A percentile compares a stretch with the other conserved stretches of the same genome.
phyloP scores from a whole-genome alignment of 2,329 filamentous ascomycete genomes.

The Ceratocystis cacaofunesta region DNA sequence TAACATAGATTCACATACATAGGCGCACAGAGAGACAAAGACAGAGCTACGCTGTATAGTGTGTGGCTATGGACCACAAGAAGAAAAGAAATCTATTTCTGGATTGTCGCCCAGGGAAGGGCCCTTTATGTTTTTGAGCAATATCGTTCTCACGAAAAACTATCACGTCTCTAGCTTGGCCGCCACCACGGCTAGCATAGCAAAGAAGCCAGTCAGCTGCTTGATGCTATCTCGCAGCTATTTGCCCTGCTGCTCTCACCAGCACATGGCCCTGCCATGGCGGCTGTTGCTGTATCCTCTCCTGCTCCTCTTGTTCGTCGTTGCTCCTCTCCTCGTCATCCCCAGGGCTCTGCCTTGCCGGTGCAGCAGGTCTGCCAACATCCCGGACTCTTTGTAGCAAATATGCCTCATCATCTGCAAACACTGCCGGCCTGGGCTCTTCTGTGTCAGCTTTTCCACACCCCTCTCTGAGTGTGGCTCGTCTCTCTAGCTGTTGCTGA shows the following conservation, averaged over 20 bases:
- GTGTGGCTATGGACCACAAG: not conserved
- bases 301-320: not conserved
- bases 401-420: conserved; percentile 11
- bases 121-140: not conserved
- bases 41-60: not conserved
- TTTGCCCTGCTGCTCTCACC: not conserved
- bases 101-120: not conserved
- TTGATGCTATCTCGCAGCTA: not conserved
- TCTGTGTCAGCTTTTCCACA: not conserved
- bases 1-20: not conserved
- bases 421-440: not conserved
- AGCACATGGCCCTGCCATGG: not conserved
- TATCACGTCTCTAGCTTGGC: not conserved
- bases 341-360: not conserved
- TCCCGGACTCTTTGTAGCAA: conserved; percentile 15
- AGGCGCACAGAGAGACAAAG: not conserved
- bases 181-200: not conserved
- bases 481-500: conserved; percentile 7
- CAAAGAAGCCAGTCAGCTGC: not conserved
- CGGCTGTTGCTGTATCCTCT: not conserved
- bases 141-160: not conserved
- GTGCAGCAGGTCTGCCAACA: conserved; percentile 2
- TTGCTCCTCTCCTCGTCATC: not conserved
- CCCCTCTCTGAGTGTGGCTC: conserved; percentile 3
- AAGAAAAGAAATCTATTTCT: not conserved